These are phyloP conservation scores for Eimeria necatrix DNA, from an alignment of 169 alveolate genomes.

Conservation along the genomic window DNA sequence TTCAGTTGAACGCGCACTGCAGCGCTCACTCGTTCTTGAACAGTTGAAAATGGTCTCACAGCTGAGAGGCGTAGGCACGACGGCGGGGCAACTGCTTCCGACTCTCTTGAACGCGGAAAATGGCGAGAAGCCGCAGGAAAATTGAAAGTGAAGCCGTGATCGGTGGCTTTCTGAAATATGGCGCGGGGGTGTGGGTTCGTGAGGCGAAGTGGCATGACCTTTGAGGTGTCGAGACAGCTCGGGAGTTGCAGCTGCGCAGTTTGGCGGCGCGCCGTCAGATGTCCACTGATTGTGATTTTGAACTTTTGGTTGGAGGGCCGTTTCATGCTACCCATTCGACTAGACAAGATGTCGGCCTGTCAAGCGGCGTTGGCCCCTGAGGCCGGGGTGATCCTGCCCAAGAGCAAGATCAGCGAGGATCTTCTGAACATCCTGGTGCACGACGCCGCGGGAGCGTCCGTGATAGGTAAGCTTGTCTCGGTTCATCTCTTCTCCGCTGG, in stretches of 20 bases:
- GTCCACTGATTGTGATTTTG: constrained; percentile 61
- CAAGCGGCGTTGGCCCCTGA: constrained; percentile 71
- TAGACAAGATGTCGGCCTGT: constrained; percentile 50
- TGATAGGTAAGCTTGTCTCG: not conserved
- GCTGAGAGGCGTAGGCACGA: too few relatives aligned
- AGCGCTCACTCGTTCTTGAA: too few relatives aligned
- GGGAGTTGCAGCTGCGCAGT: not conserved
- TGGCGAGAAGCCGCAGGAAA: too few relatives aligned
- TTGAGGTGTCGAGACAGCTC: constrained; percentile 59
- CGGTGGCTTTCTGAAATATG: too few relatives aligned
- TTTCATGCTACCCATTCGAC: constrained; percentile 12
- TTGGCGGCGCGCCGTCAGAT: constrained; percentile 22
- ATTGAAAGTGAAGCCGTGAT: too few relatives aligned
- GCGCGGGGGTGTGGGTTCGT: not conserved
- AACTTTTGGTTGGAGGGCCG: constrained; percentile 57
- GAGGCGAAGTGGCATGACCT: not conserved
- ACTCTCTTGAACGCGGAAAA: too few relatives aligned
- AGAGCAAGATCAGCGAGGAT: constrained; percentile 26
- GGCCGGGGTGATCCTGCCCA: constrained; percentile 67
- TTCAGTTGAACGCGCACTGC: too few relatives aligned
- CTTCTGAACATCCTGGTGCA: constrained; percentile 70
- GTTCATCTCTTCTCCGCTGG: too few relatives aligned
- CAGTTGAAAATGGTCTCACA: too few relatives aligned
- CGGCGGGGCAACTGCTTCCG: too few relatives aligned
- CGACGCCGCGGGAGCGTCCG: constrained; percentile 64